Evolutionary conservation across 495 filamentous ascomycete species (phyloP).

Genomic region (Penicillium pancosmium): DNA sequence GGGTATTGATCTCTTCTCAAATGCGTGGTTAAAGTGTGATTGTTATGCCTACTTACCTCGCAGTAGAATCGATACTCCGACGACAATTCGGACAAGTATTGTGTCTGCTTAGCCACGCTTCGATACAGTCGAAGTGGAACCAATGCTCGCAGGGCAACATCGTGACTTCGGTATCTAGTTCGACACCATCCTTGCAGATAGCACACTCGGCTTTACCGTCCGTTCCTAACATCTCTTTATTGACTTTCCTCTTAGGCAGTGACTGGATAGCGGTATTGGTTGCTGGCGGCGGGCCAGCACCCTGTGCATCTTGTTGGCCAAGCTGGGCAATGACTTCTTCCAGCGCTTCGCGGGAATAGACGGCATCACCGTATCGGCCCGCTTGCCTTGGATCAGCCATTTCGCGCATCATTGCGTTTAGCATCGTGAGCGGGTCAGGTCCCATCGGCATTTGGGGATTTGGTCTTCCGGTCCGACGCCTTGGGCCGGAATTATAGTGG

Average conservation of each 20-base stretch:
- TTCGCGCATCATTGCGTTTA: not conserved
- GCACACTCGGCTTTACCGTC: constrained; percentile 78
- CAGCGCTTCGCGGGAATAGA: constrained; percentile 86
- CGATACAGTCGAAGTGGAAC: constrained; percentile 82
- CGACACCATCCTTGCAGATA: constrained; percentile 90
- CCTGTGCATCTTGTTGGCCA: constrained; percentile 76
- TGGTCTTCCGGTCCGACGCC: not conserved
- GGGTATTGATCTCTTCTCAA: not conserved
- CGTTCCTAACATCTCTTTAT: constrained; percentile 63
- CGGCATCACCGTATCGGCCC: constrained; percentile 75
- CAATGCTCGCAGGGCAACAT: constrained; percentile 87
- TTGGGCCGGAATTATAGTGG: constrained; percentile 20
- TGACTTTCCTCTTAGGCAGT: constrained; percentile 69
- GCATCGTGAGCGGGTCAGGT: not conserved
- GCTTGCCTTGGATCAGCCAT: constrained; percentile 22
- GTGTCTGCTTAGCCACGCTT: constrained; percentile 81
- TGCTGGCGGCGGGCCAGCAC: constrained; percentile 83
- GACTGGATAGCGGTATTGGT: constrained; percentile 69
- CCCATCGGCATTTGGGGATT: not conserved
- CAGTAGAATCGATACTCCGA: constrained; percentile 61
- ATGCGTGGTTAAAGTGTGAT: not conserved
- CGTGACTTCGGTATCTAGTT: constrained; percentile 72
- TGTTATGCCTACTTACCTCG: constrained; percentile 26
- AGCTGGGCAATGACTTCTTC: constrained; percentile 86
- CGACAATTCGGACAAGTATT: constrained; percentile 91